These are phyloP conservation scores for Neurospora sp. DNA, from an alignment of 2,329 filamentous ascomycete species.

Conservation along the genomic window DNA sequence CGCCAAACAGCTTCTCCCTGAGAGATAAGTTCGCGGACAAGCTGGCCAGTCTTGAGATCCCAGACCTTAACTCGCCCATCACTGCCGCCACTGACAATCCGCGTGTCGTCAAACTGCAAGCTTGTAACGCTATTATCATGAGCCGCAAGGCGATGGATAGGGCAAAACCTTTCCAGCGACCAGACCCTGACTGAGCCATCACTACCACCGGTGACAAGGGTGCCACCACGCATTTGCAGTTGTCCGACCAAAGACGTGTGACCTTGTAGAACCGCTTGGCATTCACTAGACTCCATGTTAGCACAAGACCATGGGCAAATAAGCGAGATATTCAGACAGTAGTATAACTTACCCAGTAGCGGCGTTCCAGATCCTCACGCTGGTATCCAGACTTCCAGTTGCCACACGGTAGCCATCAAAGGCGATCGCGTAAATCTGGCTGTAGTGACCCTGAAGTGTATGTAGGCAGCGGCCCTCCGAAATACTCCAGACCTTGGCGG, in stretches of 20 bases:
- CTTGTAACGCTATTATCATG: constrained; percentile 98
- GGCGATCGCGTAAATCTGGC: constrained; percentile 96
- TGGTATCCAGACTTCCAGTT: constrained; percentile 92
- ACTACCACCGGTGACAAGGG: constrained; percentile 88
- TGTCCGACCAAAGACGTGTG: constrained; percentile 96
- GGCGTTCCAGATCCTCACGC: constrained; percentile 94
- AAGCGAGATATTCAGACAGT: background rate
- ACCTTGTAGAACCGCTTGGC: constrained; percentile 85
- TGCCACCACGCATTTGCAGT: constrained; percentile 89
- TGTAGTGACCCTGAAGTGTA: constrained; percentile 89
- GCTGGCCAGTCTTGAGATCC: constrained; percentile 84
- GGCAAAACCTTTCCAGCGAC: constrained; percentile 82
- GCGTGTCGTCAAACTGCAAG: constrained; percentile 89
- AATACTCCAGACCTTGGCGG: constrained; percentile 94
- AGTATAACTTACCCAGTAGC: constrained; percentile 58
- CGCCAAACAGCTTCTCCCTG: constrained; percentile 95
- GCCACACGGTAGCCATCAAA: constrained; percentile 92
- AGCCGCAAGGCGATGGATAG: constrained; percentile 88
- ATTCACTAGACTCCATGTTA: constrained; percentile 40
- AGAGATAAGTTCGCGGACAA: constrained; percentile 82
- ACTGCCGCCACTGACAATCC: constrained; percentile 90
- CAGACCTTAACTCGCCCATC: constrained; percentile 98
- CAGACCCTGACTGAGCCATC: constrained; percentile 95
- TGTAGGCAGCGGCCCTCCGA: constrained; percentile 87
- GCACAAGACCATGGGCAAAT: constrained; percentile 4